Base-by-base conservation (phyloP, 148 eudicot species). In the Rheum nobile region DNA sequence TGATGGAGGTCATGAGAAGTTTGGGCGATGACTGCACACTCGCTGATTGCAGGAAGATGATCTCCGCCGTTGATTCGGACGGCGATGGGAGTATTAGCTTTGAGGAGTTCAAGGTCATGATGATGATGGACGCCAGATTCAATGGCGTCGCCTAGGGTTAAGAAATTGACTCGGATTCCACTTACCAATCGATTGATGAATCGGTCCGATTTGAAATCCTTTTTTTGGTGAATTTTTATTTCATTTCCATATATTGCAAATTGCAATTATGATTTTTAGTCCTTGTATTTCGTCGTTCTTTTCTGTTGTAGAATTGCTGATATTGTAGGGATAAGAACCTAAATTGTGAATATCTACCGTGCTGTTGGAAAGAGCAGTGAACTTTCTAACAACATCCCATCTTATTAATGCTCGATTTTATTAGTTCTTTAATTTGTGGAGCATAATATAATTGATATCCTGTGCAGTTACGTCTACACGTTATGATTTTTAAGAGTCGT, bases 21-120 rank as follows among this genome's bases (percentile, higher is more conserved):
- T 42, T 83, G 24, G 88, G 86, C n/a, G 88, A 85, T 4, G 77
- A 79, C 8, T 83, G 86, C 73, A 74, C 84, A 12, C 63, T 83
- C 46, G 54, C 79, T 1, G 88, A 85, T 37, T 83, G 88, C 72
- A 61, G 59, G 75, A 81, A 79, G 77, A 85, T 85, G 43, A 41
- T 41, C 11, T 41, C 43, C 11, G 43, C 82, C 8, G 83, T 81
- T 11, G 86, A 85, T 77, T 54, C 28, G 4, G 79, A 85, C 22
- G 88, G 88, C 13, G 84, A 85, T 24, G 88, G 88, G 1, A 72
- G 59, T 68, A 78, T 83, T 14, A 55, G 61, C 57, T 83, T 83
- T 22, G 85, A 83, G 13, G 85, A 83, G 54, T 83, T 83, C 50
- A 80, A 74, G 75, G 76, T 47, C 3, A 80, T 83, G 83, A 83